These are phyloP conservation scores for Hypomyces rosellus DNA, from an alignment of 2,329 filamentous ascomycete genomes.

Conservation along the genomic window DNA sequence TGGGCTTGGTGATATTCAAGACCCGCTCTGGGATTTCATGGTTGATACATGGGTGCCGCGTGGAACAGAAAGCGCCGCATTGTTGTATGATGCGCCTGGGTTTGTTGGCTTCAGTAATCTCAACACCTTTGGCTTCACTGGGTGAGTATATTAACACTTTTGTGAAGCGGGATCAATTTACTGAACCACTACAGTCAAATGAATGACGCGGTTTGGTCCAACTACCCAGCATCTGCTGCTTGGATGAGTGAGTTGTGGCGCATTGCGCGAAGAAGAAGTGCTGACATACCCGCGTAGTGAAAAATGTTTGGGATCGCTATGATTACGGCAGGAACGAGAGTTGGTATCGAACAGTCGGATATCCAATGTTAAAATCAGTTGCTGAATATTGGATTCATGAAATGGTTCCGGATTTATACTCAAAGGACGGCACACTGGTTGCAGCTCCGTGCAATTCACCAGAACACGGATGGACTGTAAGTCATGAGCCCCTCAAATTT, in stretches of 20 bases:
- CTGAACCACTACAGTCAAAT: slow-evolving; percentile 1
- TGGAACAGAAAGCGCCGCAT: slow-evolving; percentile 44
- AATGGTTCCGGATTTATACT: slow-evolving; percentile 43
- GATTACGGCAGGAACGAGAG: slow-evolving; percentile 41
- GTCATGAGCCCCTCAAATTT: too few relatives aligned
- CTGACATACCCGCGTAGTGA: too few relatives aligned
- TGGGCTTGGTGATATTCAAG: slow-evolving; percentile 39
- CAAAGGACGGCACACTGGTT: slow-evolving; percentile 44
- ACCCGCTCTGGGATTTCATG: slow-evolving; percentile 48
- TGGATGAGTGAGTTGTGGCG: slow-evolving; percentile 6
- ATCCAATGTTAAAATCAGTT: slow-evolving; percentile 46
- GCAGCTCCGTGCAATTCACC: slow-evolving; percentile 46
- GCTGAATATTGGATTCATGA: slow-evolving; percentile 51
- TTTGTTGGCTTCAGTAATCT: slow-evolving; percentile 44
- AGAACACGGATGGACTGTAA: too few relatives aligned
- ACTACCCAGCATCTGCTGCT: slow-evolving; percentile 8
- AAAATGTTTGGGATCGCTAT: slow-evolving; percentile 48
- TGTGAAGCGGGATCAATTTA: slow-evolving; percentile 22
- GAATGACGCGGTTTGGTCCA: slow-evolving; percentile 6
- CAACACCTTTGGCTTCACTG: too few relatives aligned
- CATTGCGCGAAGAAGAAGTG: too few relatives aligned
- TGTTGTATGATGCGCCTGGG: slow-evolving; percentile 48
- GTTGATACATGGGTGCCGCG: slow-evolving; percentile 46
- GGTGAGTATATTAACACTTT: too few relatives aligned
- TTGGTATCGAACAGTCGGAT: slow-evolving; percentile 43